Evolutionary conservation across 2,329 filamentous ascomycete species (phyloP).

Genomic region (Aureobasidium sp.): DNA sequence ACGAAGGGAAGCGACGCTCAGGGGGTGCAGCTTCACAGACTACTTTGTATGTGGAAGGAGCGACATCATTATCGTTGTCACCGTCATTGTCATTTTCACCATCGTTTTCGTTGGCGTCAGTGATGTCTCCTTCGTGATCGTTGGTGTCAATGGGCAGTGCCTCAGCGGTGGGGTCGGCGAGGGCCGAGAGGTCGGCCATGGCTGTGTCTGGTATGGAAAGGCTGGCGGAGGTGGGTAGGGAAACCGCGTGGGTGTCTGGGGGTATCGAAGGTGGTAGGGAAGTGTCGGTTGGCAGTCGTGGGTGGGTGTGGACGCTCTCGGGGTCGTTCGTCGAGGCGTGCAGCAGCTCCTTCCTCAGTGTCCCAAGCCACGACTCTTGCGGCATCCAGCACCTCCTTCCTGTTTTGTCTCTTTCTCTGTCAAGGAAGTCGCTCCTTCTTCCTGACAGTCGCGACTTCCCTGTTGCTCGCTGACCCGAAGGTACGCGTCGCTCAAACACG

Average conservation of each 20-base stretch:
- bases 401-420: not conserved
- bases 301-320: not conserved
- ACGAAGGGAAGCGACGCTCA: slow-evolving; percentile 3
- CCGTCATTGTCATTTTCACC: not conserved
- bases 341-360: slow-evolving; percentile 4
- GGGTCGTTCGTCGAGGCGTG: not conserved
- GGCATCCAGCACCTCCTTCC: not conserved
- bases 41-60: not conserved
- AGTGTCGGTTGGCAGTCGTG: not conserved
- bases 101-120: not conserved
- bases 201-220: not conserved
- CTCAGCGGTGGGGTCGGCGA: not conserved
- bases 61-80: not conserved
- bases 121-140: not conserved
- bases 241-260: not conserved
- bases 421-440: not conserved
- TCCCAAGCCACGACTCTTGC: not conserved
- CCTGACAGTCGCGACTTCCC: not conserved
- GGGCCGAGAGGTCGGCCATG: slow-evolving; percentile 5
- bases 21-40: slow-evolving; percentile 6
- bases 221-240: not conserved
- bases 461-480: not conserved
- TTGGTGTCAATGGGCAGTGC: not conserved
- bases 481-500: not conserved
- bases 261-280: not conserved